Percentiles rank a stretch among this genome's conserved stretches.
Conservation (phyloP, 345 rosid species). For the Salix suchowensis region DNA sequence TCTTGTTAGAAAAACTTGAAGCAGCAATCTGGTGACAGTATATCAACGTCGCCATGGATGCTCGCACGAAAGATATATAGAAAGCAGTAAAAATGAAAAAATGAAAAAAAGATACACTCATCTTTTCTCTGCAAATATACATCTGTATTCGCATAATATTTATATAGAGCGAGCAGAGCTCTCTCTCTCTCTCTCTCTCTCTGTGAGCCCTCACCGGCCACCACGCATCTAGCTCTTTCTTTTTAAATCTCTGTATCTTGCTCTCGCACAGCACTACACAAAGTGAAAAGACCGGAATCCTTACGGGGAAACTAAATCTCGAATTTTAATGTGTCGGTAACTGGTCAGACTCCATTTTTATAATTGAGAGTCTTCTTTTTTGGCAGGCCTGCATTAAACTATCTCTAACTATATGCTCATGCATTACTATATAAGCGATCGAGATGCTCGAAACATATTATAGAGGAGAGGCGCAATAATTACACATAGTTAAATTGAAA, state of each 20-base stretch:
- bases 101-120: too few relatives aligned
- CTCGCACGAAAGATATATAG: too few relatives aligned
- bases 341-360: background rate
- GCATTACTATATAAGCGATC: background rate
- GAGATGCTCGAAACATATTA: background rate
- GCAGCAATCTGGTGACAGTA: background rate
- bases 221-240: background rate
- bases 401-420: background rate
- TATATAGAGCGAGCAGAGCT: background rate
- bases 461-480: background rate
- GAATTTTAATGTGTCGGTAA: background rate
- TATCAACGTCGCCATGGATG: background rate
- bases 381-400: conserved; percentile 5
- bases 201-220: background rate
- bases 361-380: background rate
- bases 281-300: background rate
- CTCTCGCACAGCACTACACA: background rate
- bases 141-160: background rate
- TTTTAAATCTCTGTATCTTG: background rate
- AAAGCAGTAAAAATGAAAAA: too few relatives aligned
- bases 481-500: background rate
- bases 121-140: too few relatives aligned
- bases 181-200: background rate
- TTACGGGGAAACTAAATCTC: background rate
- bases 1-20: background rate